Evolutionary conservation across 805 yeast species (phyloP).

Genomic region (Ogataea parapolymorpha): DNA sequence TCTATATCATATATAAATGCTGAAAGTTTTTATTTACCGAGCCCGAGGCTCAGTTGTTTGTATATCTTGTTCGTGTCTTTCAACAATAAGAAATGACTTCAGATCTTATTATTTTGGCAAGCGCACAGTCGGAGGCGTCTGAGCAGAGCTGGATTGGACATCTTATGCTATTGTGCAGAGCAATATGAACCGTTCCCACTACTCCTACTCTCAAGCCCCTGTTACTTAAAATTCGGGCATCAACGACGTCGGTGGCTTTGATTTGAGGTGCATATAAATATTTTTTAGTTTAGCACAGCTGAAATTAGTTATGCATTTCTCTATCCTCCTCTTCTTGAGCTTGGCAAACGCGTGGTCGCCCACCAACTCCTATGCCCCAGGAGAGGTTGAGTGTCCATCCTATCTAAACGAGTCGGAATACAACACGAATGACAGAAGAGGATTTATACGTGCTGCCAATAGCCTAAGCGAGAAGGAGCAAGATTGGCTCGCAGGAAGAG

Average conservation of each 20-base stretch:
- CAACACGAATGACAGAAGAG: slow-evolving; percentile 16
- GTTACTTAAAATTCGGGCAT: background rate
- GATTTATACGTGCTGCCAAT: slow-evolving; percentile 44
- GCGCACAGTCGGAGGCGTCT: too few relatives aligned
- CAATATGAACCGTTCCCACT: too few relatives aligned
- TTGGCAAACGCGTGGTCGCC: slow-evolving; percentile 45
- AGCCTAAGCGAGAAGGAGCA: slow-evolving; percentile 44
- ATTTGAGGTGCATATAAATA: too few relatives aligned
- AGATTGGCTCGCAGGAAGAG: slow-evolving; percentile 51
- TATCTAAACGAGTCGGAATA: slow-evolving; percentile 21
- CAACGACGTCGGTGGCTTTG: background rate
- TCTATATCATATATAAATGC: too few relatives aligned
- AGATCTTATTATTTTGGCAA: background rate
- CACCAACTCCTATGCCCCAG: slow-evolving; percentile 60
- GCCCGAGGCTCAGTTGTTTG: too few relatives aligned
- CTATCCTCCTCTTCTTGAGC: background rate
- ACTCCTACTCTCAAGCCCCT: too few relatives aligned
- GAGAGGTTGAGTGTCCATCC: slow-evolving; percentile 51
- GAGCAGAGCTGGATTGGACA: too few relatives aligned
- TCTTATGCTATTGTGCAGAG: too few relatives aligned
- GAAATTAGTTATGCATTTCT: slow-evolving; percentile 2
- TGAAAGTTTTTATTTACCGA: too few relatives aligned
- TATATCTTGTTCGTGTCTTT: background rate
- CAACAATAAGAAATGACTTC: background rate
- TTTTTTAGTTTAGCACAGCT: too few relatives aligned